A percentile compares a stretch with the other conserved stretches of the same genome.
phyloP scores from a whole-genome alignment of 305 asterid species.

The Ruellia speciosa region DNA sequence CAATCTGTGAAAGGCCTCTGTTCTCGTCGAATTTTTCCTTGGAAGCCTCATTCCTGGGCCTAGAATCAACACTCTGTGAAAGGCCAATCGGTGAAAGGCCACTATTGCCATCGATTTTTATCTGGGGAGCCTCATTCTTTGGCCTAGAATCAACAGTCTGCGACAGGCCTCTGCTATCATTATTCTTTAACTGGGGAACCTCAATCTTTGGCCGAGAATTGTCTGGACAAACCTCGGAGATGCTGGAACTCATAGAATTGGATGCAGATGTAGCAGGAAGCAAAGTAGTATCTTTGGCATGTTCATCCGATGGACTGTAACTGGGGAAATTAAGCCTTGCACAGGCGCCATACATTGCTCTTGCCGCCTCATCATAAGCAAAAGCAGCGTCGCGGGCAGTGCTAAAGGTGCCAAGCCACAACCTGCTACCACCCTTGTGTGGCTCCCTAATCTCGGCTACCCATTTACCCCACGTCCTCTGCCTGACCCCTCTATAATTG shows the following conservation, averaged over 20 bases:
- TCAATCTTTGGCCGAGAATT: not conserved
- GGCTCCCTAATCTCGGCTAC: conserved; percentile 92
- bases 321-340: conserved; percentile 64
- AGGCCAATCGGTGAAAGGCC: not conserved
- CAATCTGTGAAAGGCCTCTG: not conserved
- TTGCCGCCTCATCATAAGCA: conserved; percentile 80
- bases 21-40: too few species aligned
- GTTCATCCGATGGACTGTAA: conserved; percentile 12
- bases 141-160: not conserved
- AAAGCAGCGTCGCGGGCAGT: conserved; percentile 59
- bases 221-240: conserved; percentile 32
- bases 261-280: conserved; percentile 27
- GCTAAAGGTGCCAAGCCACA: conserved; percentile 78
- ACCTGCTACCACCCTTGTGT: conserved; percentile 58
- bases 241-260: conserved; percentile 29
- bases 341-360: conserved; percentile 57
- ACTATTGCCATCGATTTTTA: not conserved
- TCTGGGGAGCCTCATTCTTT: not conserved
- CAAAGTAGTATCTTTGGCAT: conserved; percentile 14
- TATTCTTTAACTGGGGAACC: conserved; percentile 10
- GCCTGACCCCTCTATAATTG: conserved; percentile 80
- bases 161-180: not conserved
- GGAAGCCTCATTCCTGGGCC: not conserved
- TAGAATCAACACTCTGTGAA: too few species aligned
- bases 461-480: conserved; percentile 98